Conservation (phyloP, 768 basidiomycete genomes). For the Piloderma croceum region DNA sequence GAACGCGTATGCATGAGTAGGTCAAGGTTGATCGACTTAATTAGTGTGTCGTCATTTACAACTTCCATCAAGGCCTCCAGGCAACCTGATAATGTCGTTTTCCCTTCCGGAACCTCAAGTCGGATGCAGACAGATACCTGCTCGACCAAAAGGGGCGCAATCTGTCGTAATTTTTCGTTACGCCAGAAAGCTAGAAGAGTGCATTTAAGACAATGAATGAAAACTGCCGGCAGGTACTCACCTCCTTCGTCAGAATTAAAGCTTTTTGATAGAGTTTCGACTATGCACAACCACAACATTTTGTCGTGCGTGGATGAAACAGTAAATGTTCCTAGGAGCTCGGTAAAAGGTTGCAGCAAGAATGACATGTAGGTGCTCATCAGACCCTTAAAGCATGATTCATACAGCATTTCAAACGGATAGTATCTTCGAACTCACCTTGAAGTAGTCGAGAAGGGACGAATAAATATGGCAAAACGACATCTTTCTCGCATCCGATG, state of each 20-base stretch:
- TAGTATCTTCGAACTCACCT: too few species aligned
- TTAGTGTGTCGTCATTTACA: constrained; percentile 45
- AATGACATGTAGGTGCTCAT: constrained; percentile 91
- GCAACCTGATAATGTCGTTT: constrained; percentile 41
- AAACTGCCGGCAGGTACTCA: constrained; percentile 30
- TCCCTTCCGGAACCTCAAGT: constrained; percentile 33
- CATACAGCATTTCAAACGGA: too few species aligned
- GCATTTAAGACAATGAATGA: not conserved
- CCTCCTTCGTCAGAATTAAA: constrained; percentile 77
- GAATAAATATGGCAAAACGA: constrained; percentile 74
- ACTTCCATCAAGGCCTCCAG: constrained; percentile 49
- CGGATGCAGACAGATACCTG: constrained; percentile 56
- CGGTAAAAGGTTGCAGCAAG: constrained; percentile 60
- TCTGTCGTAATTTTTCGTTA: constrained; percentile 65
- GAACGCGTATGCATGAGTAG: constrained; percentile 87
- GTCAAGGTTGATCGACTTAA: constrained; percentile 78
- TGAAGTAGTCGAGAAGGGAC: constrained; percentile 80
- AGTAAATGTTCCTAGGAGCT: constrained; percentile 50
- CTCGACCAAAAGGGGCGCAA: constrained; percentile 52
- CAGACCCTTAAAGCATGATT: constrained; percentile 61
- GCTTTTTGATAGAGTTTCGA: constrained; percentile 62
- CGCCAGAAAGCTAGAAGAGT: constrained; percentile 92
- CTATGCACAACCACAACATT: constrained; percentile 56
- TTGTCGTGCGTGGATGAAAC: constrained; percentile 28
- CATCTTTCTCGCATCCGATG: constrained; percentile 46